Evolutionary conservation across 148 eudicot genomes (phyloP), one percentile per base, ranked within the genome.

Genomic region (Rhododendron williamsianum): DNA sequence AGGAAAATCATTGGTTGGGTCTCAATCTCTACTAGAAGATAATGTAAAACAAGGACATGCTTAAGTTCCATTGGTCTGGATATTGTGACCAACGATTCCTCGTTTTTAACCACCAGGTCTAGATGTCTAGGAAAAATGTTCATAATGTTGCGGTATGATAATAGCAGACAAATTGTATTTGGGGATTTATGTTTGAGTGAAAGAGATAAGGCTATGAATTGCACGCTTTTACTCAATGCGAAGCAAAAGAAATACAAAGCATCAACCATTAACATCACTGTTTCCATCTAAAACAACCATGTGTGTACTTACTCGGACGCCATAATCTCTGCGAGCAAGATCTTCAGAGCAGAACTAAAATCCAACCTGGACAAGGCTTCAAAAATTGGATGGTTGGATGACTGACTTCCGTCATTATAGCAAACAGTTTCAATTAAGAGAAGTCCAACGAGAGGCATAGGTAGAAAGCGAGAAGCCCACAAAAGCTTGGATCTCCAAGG

Each of bases 371-470:
- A 95, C 86, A 97, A 91, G 80, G 98, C 99, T 89, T 94, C 94
- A 56, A 95, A 81, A 87, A 95, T 97, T 36, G 98, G 98, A 89
- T 91, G 91, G 74, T 93, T 93, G n/a, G 90, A 84, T 73, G 86
- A 87, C 83, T 91, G 92, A 85, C 86, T 92, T 88, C 90, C 98
- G 43, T 85, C 90, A 90, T 95, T 94, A 60, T 94, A 87, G 88
- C 99, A 95, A 33, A 95, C 90, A 76, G 94, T 87, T 82, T 94
- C 95, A 67, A 97, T 97, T 25, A 97, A 90, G 69, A 97, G 84
- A 85, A 97, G 94, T 69, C 99, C 98, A 87, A 97, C 92, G 88
- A 95, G 98, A 79, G 99, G 99, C 98, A 97, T 97, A 58, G 99
- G 99, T 49, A 97, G 87, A 78, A 91, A 93, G 76, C 99, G 97